Base-by-base conservation (phyloP, 2,329 filamentous ascomycete species). In the Colletotrichum destructivum region DNA sequence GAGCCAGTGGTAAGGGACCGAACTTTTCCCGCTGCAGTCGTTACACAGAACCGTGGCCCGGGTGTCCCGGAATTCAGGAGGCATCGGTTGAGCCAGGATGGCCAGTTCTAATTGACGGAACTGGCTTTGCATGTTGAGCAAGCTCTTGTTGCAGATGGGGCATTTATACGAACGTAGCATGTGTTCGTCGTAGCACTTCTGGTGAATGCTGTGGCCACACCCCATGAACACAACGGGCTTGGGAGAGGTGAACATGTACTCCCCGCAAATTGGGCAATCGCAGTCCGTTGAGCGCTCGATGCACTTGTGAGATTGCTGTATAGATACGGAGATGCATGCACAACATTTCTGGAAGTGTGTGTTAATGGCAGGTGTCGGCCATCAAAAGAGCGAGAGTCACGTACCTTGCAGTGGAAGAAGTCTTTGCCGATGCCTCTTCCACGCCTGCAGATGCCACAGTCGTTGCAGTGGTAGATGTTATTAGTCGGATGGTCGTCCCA, bases 401-500 rank as follows among this genome's bases (percentile, higher is more conserved):
- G 81, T 84, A 96, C 94, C 89, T 98, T 97, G 92, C 96, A 99
- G 82, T 99, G 96, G 78, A 97, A 95, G 80, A 97, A 99, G 80
- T 99, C 96, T 79, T 98, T 98, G 4, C 96, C 96, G 40, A 99
- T 85, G 1, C 96, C 96, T 80, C 94, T 90, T 1, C 96, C 96
- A 69, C 95, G 92, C 70, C 96, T 90, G 80, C 96, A 99, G 73
- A 99, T 98, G 5, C 96, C 96, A 81, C 96, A 99, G 78, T 98
- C 96, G 78, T 91, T 89, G 81, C 96, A 99, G 80, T 99, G 96
- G 79, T 99, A 99, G 69, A 98, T 98, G 75, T 92, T 93, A 81
- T 97, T 98, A 75, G 91, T 92, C 66, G 91, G 90, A 76, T 98
- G 94, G 78, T 98, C 95, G 78, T 98, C 96, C 96, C 96, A 99